phyloP scores from a whole-genome alignment of 108 stramenopile species.

The Schizochytrium sp. region DNA sequence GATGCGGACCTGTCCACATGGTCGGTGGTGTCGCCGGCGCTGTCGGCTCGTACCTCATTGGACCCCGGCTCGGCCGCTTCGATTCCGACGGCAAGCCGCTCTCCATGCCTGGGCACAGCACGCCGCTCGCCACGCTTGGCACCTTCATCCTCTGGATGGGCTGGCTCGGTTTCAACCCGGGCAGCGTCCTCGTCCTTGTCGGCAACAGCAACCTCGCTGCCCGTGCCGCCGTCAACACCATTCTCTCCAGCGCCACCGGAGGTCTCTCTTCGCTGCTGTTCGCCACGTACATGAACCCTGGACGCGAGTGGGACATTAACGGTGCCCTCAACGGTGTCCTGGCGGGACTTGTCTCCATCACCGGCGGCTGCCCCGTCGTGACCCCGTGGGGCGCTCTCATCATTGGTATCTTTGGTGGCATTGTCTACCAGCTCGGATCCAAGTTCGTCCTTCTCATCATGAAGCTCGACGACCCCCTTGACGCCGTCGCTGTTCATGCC shows the following conservation, averaged over 20 bases:
- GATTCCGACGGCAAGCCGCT: slow-evolving; percentile 16
- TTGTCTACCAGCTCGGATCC: slow-evolving; percentile 58
- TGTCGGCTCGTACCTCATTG: background rate
- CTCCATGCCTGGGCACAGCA: background rate
- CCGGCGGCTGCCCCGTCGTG: slow-evolving; percentile 70
- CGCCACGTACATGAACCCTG: background rate
- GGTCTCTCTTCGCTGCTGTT: background rate
- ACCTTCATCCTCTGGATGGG: slow-evolving; percentile 85
- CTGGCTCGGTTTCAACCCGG: slow-evolving; percentile 89
- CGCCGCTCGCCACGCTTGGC: slow-evolving; percentile 51
- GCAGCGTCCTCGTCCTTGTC: slow-evolving; percentile 56
- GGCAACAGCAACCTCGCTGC: background rate
- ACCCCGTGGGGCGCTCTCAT: slow-evolving; percentile 72
- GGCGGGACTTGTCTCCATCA: slow-evolving; percentile 80
- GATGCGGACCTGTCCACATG: slow-evolving; percentile 36
- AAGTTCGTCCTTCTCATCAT: slow-evolving; percentile 46
- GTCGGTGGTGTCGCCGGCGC: slow-evolving; percentile 23
- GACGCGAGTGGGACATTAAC: background rate
- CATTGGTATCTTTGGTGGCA: slow-evolving; percentile 66
- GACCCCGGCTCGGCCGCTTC: slow-evolving; percentile 8
- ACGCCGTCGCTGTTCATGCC: slow-evolving; percentile 82
- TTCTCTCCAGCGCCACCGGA: background rate
- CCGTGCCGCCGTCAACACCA: background rate
- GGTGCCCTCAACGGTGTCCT: slow-evolving; percentile 22
- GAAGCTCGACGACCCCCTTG: slow-evolving; percentile 80